Evolutionary conservation across 768 basidiomycete genomes (phyloP).

Genomic region (Hirschioporus abietinus): DNA sequence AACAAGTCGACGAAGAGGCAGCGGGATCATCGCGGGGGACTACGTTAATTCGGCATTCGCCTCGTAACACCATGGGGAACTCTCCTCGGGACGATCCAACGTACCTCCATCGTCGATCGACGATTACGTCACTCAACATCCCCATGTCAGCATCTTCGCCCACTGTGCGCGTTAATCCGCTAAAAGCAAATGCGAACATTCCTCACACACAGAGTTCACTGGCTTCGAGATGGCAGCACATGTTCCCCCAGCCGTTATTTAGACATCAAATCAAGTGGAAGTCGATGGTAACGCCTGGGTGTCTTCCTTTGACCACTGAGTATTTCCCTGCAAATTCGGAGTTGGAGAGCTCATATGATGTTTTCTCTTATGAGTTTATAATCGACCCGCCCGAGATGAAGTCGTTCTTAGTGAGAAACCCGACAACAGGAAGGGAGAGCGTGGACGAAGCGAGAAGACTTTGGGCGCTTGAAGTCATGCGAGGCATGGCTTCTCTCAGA

Average conservation of each 20-base stretch:
- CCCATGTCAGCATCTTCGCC: slow-evolving; percentile 44
- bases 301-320: slow-evolving; percentile 87
- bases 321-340: slow-evolving; percentile 76
- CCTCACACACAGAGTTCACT: slow-evolving; percentile 64
- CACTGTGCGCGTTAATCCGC: slow-evolving; percentile 55
- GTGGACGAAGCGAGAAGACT: slow-evolving; percentile 56
- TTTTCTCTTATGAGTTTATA: slow-evolving; percentile 85
- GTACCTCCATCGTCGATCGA: slow-evolving; percentile 47
- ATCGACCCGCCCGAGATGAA: slow-evolving; percentile 80
- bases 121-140: slow-evolving; percentile 28
- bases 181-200: slow-evolving; percentile 50
- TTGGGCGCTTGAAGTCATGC: slow-evolving; percentile 80
- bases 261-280: slow-evolving; percentile 93
- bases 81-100: slow-evolving; percentile 65
- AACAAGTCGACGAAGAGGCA: slow-evolving; percentile 57
- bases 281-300: slow-evolving; percentile 77
- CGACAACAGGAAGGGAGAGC: slow-evolving; percentile 37
- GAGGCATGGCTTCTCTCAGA: slow-evolving; percentile 89
- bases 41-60: slow-evolving; percentile 52
- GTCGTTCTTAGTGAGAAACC: slow-evolving; percentile 79
- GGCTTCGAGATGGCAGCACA: slow-evolving; percentile 89
- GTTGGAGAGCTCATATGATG: slow-evolving; percentile 69
- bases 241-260: slow-evolving; percentile 64
- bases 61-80: slow-evolving; percentile 40
- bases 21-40: slow-evolving; percentile 36